Conservation (phyloP, 345 rosid species). For the Corchorus olitorius region DNA sequence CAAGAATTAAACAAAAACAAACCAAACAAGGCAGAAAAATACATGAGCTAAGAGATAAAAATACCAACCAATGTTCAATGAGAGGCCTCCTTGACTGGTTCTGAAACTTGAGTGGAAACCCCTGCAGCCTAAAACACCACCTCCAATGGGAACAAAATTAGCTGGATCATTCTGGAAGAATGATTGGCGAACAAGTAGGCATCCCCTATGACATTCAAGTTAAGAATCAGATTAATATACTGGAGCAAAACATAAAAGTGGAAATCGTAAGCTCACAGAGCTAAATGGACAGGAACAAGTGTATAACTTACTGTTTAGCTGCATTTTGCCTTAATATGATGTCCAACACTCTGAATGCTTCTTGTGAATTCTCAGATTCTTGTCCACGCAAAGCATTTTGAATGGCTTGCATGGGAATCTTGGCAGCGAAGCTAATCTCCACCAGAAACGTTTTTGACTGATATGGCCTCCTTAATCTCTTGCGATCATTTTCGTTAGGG, state of each 20-base stretch:
- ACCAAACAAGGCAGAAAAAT: not conserved
- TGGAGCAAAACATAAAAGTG: not conserved
- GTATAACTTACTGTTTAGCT: conserved; percentile 70
- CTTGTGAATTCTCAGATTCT: conserved; percentile 73
- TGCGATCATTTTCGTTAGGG: conserved; percentile 53
- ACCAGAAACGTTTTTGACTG: conserved; percentile 63
- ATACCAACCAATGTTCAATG: conserved; percentile 74
- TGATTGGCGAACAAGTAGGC: conserved; percentile 89
- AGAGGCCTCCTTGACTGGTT: conserved; percentile 83
- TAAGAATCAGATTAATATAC: not conserved
- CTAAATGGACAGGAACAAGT: not conserved
- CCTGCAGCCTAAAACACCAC: conserved; percentile 79
- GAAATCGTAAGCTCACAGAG: not conserved
- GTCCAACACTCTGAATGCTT: conserved; percentile 81
- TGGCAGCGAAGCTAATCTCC: conserved; percentile 71
- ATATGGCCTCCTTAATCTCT: conserved; percentile 65
- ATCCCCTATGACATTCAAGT: conserved; percentile 59
- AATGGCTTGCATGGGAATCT: conserved; percentile 85
- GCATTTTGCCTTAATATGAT: conserved; percentile 83
- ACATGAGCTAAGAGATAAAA: not conserved
- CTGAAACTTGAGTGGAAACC: conserved; percentile 90
- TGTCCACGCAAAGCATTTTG: conserved; percentile 78
- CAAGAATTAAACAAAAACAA: conserved; percentile 6
- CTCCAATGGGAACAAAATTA: conserved; percentile 74
- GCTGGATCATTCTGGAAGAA: conserved; percentile 76